Base-by-base conservation (phyloP, 441 rosid genomes). In the Mallotus japonicus region DNA sequence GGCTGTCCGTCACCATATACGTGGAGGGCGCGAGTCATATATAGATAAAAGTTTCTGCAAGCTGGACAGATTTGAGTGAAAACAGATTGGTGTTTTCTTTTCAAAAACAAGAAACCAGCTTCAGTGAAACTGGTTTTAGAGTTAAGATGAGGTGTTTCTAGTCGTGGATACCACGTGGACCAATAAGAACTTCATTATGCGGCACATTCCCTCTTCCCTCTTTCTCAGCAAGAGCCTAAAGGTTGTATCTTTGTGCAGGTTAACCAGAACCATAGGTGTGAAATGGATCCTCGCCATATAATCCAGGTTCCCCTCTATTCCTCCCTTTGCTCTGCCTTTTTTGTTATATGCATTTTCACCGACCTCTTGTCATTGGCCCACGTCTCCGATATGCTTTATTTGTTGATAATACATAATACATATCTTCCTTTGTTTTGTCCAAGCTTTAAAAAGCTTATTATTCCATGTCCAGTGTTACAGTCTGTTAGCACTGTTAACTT, bases 91-190 rank as follows among this genome's bases (percentile, higher is more conserved):
- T 73, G 86, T 88, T 77, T 82, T 87, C 89, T 85, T 78, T 83
- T 88, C 84, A 77, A 72, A 68, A 81, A 77, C 86, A 73, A 61
- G 73, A 80, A 84, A 73, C 20, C 53, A 9, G 14, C 10, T 28
- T 17, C 42, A 2, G 77, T 17, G 73, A 37, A 37, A 37, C 6
- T 37, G 40, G 78, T 78, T 77, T 76, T 72, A 61, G 79, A 37
- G 46, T 17, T 10, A 10, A 72, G 82, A 78, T 71, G 82, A 78
- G 74, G 67, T 63, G 62, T 66, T 60, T 37, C 16, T 8, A 70
- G 17, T 72, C 58, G 61, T 79, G 83, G 81, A 73, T 65, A 85
- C 85, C 87, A 88, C 84, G 81, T 90, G 92, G 86, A 82, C 92
- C 89, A 87, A 81, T 82, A 4, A 62, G 3, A 56, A 34, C 63